Percentiles rank a stretch among this genome's conserved stretches.
Evolutionary conservation across 2,329 filamentous ascomycete genomes (phyloP).

Genomic region (Lasiodiplodia gonubiensis): DNA sequence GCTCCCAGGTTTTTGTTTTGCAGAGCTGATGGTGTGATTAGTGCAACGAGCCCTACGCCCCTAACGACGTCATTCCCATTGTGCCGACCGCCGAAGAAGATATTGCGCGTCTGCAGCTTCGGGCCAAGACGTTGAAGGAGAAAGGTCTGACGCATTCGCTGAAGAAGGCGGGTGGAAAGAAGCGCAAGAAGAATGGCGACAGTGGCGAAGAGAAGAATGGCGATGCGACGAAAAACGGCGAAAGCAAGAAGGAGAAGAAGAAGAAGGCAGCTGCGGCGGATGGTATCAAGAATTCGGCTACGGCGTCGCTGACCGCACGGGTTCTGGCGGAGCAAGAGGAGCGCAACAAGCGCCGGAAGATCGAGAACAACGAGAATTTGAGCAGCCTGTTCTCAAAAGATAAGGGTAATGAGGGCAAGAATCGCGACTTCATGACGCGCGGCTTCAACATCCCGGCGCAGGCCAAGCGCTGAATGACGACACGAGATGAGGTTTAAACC

Average conservation of each 20-base stretch:
- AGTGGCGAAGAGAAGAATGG: conserved; percentile 32
- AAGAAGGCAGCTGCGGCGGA: conserved; percentile 37
- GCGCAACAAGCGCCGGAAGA: conserved; percentile 76
- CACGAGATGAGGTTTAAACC: not conserved
- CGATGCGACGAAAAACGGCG: conserved; percentile 15
- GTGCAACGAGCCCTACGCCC: conserved; percentile 76
- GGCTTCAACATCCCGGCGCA: conserved; percentile 49
- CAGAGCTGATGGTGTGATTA: conserved; percentile 42
- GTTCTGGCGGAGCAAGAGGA: conserved; percentile 88
- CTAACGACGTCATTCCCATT: conserved; percentile 81
- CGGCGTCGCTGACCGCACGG: conserved; percentile 82
- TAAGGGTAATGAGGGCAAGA: conserved; percentile 41
- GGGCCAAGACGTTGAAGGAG: conserved; percentile 71
- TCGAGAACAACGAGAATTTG: conserved; percentile 61
- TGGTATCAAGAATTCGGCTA: conserved; percentile 86
- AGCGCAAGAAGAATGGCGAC: conserved; percentile 61
- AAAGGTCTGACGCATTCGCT: conserved; percentile 82
- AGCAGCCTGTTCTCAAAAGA: conserved; percentile 52
- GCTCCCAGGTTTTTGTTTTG: not conserved
- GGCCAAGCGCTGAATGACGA: conserved; percentile 4
- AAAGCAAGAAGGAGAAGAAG: conserved; percentile 10
- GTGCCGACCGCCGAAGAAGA: conserved; percentile 75
- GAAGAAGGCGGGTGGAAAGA: conserved; percentile 73
- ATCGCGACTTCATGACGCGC: conserved; percentile 57
- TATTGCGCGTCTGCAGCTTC: conserved; percentile 67